Evolutionary conservation across 2,329 filamentous ascomycete genomes (phyloP).

Genomic region (Chrysoporthe cubensis): DNA sequence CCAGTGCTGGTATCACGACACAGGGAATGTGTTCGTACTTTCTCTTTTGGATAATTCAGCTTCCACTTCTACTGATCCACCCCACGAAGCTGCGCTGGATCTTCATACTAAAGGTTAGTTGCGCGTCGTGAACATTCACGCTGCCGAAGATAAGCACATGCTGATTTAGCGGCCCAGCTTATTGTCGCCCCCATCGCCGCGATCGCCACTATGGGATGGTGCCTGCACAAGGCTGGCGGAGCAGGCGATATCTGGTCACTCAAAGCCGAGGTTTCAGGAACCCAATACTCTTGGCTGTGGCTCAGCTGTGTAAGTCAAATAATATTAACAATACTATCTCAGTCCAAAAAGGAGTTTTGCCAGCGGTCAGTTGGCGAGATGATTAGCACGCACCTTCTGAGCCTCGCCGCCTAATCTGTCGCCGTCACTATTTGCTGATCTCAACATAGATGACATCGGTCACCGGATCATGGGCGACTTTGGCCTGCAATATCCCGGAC

Average conservation of each 20-base stretch:
- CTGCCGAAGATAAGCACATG: not conserved
- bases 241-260: slow-evolving; percentile 46
- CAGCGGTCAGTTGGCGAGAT: too few relatives aligned
- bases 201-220: slow-evolving; percentile 67
- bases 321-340: not conserved
- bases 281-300: slow-evolving; percentile 56
- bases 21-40: slow-evolving; percentile 53
- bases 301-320: slow-evolving; percentile 37
- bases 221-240: slow-evolving; percentile 60
- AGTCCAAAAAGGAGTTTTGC: too few relatives aligned
- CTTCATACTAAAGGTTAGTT: slow-evolving; percentile 50
- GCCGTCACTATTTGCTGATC: not conserved
- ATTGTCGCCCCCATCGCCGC: slow-evolving; percentile 60
- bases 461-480: slow-evolving; percentile 46
- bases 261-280: slow-evolving; percentile 41
- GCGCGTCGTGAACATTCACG: not conserved
- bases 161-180: slow-evolving; percentile 30
- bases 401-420: not conserved
- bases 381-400: too few relatives aligned
- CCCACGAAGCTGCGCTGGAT: slow-evolving; percentile 23
- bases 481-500: slow-evolving; percentile 57
- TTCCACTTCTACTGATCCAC: slow-evolving; percentile 58
- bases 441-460: slow-evolving; percentile 43
- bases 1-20: slow-evolving; percentile 56
- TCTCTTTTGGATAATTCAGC: slow-evolving; percentile 59